Percentiles rank a stretch among this genome's conserved stretches.
Evolutionary conservation across 1,139 yeast species (phyloP).

Genomic region (Candida labiduridarum): DNA sequence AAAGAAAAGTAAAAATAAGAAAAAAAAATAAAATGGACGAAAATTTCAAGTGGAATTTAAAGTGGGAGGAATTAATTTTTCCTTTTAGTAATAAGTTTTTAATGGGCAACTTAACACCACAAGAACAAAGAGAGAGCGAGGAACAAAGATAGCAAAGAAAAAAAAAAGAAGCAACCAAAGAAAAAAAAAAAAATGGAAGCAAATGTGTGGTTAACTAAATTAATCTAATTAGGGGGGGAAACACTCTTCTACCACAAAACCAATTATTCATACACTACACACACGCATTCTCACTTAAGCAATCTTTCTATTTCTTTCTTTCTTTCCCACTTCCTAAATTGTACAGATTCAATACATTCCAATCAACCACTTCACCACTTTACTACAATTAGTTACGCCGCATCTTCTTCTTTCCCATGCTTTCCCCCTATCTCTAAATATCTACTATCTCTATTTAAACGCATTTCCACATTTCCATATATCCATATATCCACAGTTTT

Average conservation of each 20-base stretch:
- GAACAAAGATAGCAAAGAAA: background rate
- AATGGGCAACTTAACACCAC: background rate
- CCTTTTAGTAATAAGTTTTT: slow-evolving; percentile 2
- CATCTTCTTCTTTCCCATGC: background rate
- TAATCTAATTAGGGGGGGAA: background rate
- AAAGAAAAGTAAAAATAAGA: slow-evolving; percentile 1
- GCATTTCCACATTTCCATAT: no score
- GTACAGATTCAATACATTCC: background rate
- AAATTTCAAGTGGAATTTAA: slow-evolving; percentile 1
- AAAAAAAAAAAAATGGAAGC: background rate
- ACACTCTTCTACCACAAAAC: background rate
- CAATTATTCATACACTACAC: no score
- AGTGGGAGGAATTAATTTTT: background rate
- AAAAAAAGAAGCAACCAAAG: background rate
- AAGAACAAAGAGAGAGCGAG: background rate
- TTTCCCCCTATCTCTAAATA: background rate
- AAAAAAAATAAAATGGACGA: slow-evolving; percentile 2
- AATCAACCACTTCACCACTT: background rate
- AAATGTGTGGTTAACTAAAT: background rate
- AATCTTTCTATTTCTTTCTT: no score
- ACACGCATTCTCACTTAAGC: no score
- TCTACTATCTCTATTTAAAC: no score
- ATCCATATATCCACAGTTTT: no score
- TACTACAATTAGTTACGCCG: background rate
- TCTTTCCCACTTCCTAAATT: background rate